Base-by-base conservation (phyloP, 345 rosid genomes). In the Eucalyptus urophylla region DNA sequence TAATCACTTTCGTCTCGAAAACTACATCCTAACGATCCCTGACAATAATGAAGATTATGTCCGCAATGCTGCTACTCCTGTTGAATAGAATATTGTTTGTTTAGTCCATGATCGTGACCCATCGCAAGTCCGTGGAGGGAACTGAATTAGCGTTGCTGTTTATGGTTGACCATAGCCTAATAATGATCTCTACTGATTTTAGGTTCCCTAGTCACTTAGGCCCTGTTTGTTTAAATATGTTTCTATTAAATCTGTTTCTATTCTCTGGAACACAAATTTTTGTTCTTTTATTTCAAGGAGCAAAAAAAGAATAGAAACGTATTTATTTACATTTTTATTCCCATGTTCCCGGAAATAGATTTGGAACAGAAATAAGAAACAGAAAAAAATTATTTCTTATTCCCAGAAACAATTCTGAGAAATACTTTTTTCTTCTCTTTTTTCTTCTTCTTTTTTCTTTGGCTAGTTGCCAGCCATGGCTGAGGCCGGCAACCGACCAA, bases 311-410 rank as follows among this genome's bases (percentile, higher is more conserved):
- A 49, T 2, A 5, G 0, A 14, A 49, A 49, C 3, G 1, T 1
- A 0, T 49, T 14, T 49, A 0, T 49, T 49, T 49, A 49, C 0
- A 14, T 3, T 49, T 49, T 49, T 49, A 0, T 49, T 49, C 16
- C 0, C 2, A 1, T 0, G 0, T 5, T 49, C 1, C 2, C 0
- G 0, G 0, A 2, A 49, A 49, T 2, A 49, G 14, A 49, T 49
- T 49, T 49, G 16, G 16, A 49, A 14, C 2, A 13, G 0, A 49
- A 49, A 49, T 0, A 13, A 49, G 1, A 49, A 49, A 49, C 14
- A 49, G 0, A 14, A 49, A 49, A 49, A 49, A 49, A 3, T 49
- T 14, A 0, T 49, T 49, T 49, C 1, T 49, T 49, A 49, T 49
- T 49, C 51, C 1, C 0, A 1, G 0, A 6, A 49, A 49, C 0